Conservation (phyloP, 805 yeast species). For the Cyberlindnera galapagoensis region DNA sequence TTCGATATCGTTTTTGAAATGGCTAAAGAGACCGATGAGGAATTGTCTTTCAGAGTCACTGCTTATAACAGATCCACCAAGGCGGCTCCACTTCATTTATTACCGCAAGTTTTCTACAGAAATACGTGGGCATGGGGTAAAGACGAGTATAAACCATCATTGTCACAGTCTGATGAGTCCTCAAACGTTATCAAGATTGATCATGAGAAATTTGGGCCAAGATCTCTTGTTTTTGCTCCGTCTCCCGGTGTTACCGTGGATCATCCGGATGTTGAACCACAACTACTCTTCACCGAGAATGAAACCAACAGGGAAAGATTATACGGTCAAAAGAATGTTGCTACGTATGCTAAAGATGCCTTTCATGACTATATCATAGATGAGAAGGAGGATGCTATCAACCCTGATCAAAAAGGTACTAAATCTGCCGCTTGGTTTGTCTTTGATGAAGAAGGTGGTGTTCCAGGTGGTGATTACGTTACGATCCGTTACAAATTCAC, state of each 20-base stretch:
- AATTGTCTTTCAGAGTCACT: slow-evolving; percentile 73
- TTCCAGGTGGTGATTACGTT: slow-evolving; percentile 83
- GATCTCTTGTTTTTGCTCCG: slow-evolving; percentile 64
- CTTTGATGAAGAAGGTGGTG: slow-evolving; percentile 69
- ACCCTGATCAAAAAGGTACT: slow-evolving; percentile 69
- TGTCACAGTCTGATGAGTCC: slow-evolving; percentile 32
- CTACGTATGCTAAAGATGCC: slow-evolving; percentile 75
- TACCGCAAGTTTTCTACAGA: slow-evolving; percentile 80
- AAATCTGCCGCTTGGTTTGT: slow-evolving; percentile 80
- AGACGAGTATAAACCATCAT: slow-evolving; percentile 42
- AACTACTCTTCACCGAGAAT: slow-evolving; percentile 79
- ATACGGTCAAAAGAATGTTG: slow-evolving; percentile 46
- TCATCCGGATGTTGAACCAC: slow-evolving; percentile 64
- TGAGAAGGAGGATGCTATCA: slow-evolving; percentile 51
- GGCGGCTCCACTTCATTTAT: slow-evolving; percentile 81
- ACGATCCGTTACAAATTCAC: slow-evolving; percentile 74
- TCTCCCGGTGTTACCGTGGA: slow-evolving; percentile 67
- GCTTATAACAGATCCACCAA: slow-evolving; percentile 80
- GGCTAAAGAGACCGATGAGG: slow-evolving; percentile 83
- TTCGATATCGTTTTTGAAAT: slow-evolving; percentile 86
- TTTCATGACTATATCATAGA: slow-evolving; percentile 79
- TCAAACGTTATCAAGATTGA: slow-evolving; percentile 46
- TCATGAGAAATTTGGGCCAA: slow-evolving; percentile 63
- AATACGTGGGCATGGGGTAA: slow-evolving; percentile 94
- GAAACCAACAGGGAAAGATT: slow-evolving; percentile 71